Base-by-base conservation (phyloP, 2,329 filamentous ascomycete species). In the Cladosporium sp. region DNA sequence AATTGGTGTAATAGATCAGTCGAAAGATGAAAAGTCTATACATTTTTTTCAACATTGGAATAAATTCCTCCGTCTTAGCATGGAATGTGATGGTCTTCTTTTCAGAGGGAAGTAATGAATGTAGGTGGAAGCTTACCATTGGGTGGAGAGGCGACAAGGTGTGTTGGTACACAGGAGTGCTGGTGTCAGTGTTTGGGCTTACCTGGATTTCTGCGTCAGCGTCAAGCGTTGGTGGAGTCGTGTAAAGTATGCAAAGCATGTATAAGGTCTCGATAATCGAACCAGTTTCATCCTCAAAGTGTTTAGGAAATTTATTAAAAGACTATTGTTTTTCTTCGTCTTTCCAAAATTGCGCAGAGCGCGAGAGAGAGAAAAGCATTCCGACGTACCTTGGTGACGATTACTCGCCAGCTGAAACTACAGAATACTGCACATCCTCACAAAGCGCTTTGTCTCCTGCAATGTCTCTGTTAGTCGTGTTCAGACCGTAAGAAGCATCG, bases 21-120 rank as follows among this genome's bases (percentile, higher is more conserved):
- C 85, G 89, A 91, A 91, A 91, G 89, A 91, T 91, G 89, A 91
- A 91, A 91, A 91, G 88, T 57, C 53, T 85, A 87, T 85, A 84
- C 84, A 81, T 83, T 86, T 80, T 76, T 36, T 82, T 80, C 81
- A 90, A 87, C 85, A 90, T 88, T 86, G 75, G 73, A 76, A 70
- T 75, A 73, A 70, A 69, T 76, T 77, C 78, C 83, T 87, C 88
- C 83, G 89, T 81, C 86, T 91, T 91, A 91, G 89, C 89, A 91
- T 90, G 87, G 88, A 90, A 88, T 88, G 80, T 85, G 81, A 75
- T 76, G 79, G 82, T 86, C 88, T 91, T 91, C 89, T 91, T 80
- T 3, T 53, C 21, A 25, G 8, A 57, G 28, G 53, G 8, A 23
- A 21, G 30, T 13, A 21, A 36, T 8, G 53, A n/a, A 23, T 14